Evolutionary conservation across 2,329 filamentous ascomycete species (phyloP), one percentile per base, ranked within the genome.

Genomic region (Fusarium globosum): DNA sequence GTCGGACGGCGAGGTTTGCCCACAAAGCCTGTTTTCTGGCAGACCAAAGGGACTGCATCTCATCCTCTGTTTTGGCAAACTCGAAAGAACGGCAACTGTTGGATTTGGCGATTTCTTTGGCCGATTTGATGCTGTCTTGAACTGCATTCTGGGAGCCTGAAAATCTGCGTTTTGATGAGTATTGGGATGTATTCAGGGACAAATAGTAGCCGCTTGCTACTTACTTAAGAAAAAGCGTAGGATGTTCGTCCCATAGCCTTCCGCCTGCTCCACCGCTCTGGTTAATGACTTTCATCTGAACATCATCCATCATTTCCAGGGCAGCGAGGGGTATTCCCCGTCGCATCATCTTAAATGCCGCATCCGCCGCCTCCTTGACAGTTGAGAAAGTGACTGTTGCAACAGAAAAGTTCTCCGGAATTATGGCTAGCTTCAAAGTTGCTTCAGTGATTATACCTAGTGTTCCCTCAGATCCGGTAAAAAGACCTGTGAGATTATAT

Each of bases 161-260:
- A 77, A 94, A 94, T 58, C 80, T 82, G 15, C 18, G 12, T 18
- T 21, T 12, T 16, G 13, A 28, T 49, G 4, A 46, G 43, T 4
- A 28, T 28, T 14, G 6, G 23, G 12, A 28, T 8, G 5, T 20
- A 20, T 21, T 28, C 8, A 4, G 12, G 7, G 18, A 26, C 4
- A 4, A 21, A 20, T 28, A 28, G 23, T 18, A 46, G 23, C 4
- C 18, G 8, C 5, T 18, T 7, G 14, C 7, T 16, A n/a, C 46
- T 33, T 49, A 83, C 80, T 94, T 94, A 84, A 95, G 89, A 77
- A 95, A 95, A 4, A 95, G 83, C 0, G 93, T 94, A 0, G 93
- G 91, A 0, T 84, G 83, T 78, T 94, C 92, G 65, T 88, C 88
- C 93, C 93, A 95, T 42, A 84, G 84, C 30, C 85, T 79, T 7